Evolutionary conservation across 176 grass and related monocot species (phyloP), one percentile per base, ranked within the genome.

Genomic region (Tillandsia fasciculata): DNA sequence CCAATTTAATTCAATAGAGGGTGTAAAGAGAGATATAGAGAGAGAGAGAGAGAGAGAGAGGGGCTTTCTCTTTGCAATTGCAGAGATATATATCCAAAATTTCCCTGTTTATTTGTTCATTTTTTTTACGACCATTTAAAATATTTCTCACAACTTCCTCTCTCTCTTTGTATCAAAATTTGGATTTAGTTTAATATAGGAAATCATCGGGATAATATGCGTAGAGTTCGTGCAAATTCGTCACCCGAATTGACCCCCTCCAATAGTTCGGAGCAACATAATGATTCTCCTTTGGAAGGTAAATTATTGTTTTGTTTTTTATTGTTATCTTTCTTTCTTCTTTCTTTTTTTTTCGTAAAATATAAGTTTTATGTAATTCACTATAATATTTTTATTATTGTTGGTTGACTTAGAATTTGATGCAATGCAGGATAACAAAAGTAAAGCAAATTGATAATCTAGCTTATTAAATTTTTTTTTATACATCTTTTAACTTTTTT

Each of bases 221-320:
- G 0, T 22, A 48, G 9, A 29, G 3, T 22, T 18, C 26, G 26
- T 12, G 20, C 10, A 8, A 65, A 66, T 53, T 66, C 73, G 10
- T 53, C 63, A 6, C 23, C 73, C 14, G 12, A 75, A 1, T 53
- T 66, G 28, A 7, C 66, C 9, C 10, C 9, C 20, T 42, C 22
- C 1, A 11, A 8, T 15, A 1, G 10, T 17, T 10, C 28, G 8
- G 49, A 74, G 27, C 49, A 42, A n/a, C 14, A 49, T 20, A 48
- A 67, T 2, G 13, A 54, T 23, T 67, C 50, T 52, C 9, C 64
- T 2, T 47, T 54, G 26, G 51, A 76, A 76, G 73, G 73, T 76
- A 67, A 74, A 48, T n/a, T 9, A 26, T 63, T 0, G 12, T 49
- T 12, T 2, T 14, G 8, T 61, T 10, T 0, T 11, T 64, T 2